phyloP scores from a whole-genome alignment of 495 filamentous ascomycete genomes.

The Margaritispora aquatica region DNA sequence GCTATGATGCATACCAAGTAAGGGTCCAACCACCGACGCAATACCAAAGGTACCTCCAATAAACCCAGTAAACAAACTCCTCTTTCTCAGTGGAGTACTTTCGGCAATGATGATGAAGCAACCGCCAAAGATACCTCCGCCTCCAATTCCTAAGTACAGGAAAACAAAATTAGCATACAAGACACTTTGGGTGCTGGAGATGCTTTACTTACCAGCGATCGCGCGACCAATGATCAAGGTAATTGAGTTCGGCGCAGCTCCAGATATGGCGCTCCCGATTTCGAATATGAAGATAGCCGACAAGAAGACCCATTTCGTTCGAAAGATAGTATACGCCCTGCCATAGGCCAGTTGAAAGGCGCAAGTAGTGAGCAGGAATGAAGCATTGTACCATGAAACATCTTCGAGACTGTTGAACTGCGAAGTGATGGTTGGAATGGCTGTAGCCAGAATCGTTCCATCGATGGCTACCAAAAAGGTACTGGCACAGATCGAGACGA shows the following conservation, averaged over 20 bases:
- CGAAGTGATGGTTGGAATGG: slow-evolving; percentile 40
- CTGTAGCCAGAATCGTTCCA: slow-evolving; percentile 32
- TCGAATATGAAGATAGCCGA: slow-evolving; percentile 35
- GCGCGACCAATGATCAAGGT: slow-evolving; percentile 51
- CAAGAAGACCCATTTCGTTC: slow-evolving; percentile 35
- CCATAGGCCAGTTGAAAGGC: slow-evolving; percentile 40
- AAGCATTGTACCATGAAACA: slow-evolving; percentile 46
- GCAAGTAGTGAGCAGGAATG: slow-evolving; percentile 41
- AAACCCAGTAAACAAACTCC: slow-evolving; percentile 40
- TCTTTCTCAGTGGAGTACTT: slow-evolving; percentile 31
- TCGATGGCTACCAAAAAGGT: slow-evolving; percentile 52
- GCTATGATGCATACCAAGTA: slow-evolving; percentile 27
- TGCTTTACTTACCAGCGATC: slow-evolving; percentile 1
- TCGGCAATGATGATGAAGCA: slow-evolving; percentile 42
- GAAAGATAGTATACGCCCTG: slow-evolving; percentile 38
- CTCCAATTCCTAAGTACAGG: slow-evolving; percentile 37
- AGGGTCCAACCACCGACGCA: slow-evolving; percentile 35
- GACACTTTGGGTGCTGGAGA: background rate
- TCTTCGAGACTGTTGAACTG: slow-evolving; percentile 37
- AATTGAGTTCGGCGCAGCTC: slow-evolving; percentile 41
- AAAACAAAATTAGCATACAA: slow-evolving; percentile 21
- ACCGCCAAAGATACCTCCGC: slow-evolving; percentile 33
- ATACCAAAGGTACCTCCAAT: slow-evolving; percentile 29
- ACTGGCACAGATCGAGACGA: slow-evolving; percentile 31
- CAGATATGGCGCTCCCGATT: slow-evolving; percentile 47